Conservation (phyloP, 2,329 filamentous ascomycete genomes). For the Albophoma yamanashiensis region DNA sequence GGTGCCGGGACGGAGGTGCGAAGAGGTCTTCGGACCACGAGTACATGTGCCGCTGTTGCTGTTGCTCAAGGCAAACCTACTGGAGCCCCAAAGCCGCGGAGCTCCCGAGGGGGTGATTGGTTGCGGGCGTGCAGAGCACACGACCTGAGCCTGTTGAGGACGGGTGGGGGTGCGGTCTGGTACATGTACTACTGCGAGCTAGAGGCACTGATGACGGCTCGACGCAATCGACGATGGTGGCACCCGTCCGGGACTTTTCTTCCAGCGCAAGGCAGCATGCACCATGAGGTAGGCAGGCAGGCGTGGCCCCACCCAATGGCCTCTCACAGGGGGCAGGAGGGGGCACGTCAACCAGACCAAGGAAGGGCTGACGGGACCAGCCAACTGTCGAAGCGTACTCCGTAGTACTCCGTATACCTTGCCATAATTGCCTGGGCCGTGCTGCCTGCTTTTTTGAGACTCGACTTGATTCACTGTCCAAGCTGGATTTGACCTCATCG, state of each 20-base stretch:
- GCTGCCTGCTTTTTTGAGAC: neutral
- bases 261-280: neutral
- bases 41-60: no score
- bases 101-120: no score
- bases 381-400: no score
- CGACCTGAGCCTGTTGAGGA: neutral
- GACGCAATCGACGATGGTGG: neutral
- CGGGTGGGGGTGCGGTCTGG: neutral
- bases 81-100: no score
- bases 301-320: neutral
- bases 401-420: no score
- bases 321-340: neutral
- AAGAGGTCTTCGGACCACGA: no score
- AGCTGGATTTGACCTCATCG: neutral
- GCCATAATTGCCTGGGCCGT: neutral
- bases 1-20: no score
- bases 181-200: neutral
- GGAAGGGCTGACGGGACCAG: neutral
- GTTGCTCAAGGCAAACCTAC: no score
- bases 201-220: neutral
- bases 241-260: neutral
- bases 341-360: neutral
- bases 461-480: neutral
- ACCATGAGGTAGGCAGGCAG: neutral
- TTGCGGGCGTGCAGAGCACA: no score